phyloP scores from a whole-genome alignment of 176 grass and related monocot genomes.

The Saccharum officinarum region DNA sequence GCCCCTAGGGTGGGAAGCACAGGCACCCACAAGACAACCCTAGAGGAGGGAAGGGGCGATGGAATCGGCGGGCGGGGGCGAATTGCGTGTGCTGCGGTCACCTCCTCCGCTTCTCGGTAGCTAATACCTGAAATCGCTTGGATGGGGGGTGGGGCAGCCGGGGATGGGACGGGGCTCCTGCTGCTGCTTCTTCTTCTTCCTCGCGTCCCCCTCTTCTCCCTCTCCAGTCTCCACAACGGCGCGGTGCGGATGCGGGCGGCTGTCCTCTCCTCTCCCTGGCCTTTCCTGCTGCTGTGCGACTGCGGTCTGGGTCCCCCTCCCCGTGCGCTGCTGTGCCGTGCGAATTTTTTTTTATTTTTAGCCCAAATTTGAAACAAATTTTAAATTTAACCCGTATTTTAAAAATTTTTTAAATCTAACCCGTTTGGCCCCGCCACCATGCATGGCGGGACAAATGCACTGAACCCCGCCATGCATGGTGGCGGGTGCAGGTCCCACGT shows the following conservation, averaged over 20 bases:
- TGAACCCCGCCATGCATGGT: no score
- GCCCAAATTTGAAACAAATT: no score
- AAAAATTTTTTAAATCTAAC: no score
- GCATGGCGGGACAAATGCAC: no score
- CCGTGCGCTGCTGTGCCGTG: not conserved
- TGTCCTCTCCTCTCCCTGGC: not conserved
- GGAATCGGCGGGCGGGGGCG: constrained; percentile 14
- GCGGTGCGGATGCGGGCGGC: not conserved
- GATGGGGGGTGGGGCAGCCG: not conserved
- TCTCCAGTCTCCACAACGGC: not conserved
- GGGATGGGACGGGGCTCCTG: not conserved
- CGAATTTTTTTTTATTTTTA: no score
- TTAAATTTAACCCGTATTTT: no score
- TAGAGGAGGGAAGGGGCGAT: not conserved
- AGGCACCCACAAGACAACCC: not conserved
- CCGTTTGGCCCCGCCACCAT: no score
- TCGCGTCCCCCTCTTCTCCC: not conserved
- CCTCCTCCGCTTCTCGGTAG: not conserved
- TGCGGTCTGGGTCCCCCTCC: not conserved
- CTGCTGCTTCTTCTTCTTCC: not conserved
- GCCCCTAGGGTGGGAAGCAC: not conserved
- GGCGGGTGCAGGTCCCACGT: no score
- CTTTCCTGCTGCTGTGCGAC: not conserved
- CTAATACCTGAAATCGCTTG: not conserved
- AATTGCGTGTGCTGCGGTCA: not conserved